Percentiles rank a stretch among this genome's conserved stretches.
Evolutionary conservation across 1,284 basidiomycete genomes (phyloP).

Genomic region (Sporisorium exsertum): DNA sequence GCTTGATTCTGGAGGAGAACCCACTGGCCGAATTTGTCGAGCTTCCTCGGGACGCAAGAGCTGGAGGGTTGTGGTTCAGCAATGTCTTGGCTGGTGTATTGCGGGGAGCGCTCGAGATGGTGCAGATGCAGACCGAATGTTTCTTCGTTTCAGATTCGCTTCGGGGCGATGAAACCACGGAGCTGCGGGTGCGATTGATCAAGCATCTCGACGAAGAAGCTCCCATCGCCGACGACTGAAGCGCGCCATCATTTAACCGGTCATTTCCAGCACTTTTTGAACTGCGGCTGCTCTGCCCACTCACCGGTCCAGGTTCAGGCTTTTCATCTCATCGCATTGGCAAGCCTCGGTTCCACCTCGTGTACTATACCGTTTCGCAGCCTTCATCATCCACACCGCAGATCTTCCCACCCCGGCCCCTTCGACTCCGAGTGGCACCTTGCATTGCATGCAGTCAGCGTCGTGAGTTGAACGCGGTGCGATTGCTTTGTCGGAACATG

Average conservation of each 20-base stretch:
- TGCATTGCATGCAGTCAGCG: neutral
- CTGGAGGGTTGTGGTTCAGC: constrained; percentile 88
- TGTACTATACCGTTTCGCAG: neutral
- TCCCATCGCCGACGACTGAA: constrained; percentile 69
- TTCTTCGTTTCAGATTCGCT: constrained; percentile 90
- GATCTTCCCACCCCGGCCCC: neutral
- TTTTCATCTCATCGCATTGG: neutral
- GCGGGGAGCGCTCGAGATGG: constrained; percentile 95
- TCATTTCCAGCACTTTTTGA: neutral
- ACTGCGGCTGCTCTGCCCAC: neutral
- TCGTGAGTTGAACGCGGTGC: too few relatives aligned
- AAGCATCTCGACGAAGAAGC: constrained; percentile 93
- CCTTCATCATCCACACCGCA: neutral
- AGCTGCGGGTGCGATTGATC: constrained; percentile 88
- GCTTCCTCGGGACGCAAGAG: constrained; percentile 84
- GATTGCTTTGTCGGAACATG: too few relatives aligned
- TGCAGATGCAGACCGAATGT: constrained; percentile 94
- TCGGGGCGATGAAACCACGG: constrained; percentile 92
- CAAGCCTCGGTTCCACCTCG: neutral
- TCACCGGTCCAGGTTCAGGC: neutral
- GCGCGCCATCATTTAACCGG: neutral
- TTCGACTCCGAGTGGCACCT: neutral
- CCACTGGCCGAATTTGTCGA: constrained; percentile 97
- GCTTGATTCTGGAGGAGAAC: constrained; percentile 91
- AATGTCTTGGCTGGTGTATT: constrained; percentile 95